Conservation (phyloP, 73 alveolate species). For the Paramecium primaurelia region DNA sequence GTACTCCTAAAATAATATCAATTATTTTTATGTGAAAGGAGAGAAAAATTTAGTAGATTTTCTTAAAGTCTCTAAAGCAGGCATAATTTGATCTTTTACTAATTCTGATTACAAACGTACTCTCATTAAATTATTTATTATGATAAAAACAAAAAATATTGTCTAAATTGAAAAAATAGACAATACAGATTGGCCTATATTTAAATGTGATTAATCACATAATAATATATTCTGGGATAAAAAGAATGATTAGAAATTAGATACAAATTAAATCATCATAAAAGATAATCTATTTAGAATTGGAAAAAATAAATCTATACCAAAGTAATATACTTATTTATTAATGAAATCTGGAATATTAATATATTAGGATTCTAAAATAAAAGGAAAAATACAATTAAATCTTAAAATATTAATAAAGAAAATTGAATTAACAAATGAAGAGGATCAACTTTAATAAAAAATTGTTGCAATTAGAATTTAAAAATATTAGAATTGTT, state of each 20-base stretch:
- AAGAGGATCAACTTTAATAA: not conserved
- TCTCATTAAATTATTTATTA: not conserved
- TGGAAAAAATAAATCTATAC: not conserved
- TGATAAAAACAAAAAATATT: not conserved
- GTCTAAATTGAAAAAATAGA: not conserved
- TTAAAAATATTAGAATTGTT: not conserved
- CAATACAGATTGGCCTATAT: not conserved
- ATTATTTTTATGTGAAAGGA: not conserved
- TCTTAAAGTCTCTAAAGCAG: conserved; percentile 19
- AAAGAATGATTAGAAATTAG: not conserved
- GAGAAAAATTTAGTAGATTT: conserved; percentile 2
- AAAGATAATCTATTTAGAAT: not conserved
- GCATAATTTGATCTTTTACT: conserved; percentile 27
- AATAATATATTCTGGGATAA: not conserved
- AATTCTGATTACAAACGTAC: not conserved
- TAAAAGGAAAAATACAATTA: not conserved
- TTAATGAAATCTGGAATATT: not conserved
- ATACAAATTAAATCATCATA: not conserved
- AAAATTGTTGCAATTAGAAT: not conserved
- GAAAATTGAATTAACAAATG: not conserved
- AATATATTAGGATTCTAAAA: not conserved
- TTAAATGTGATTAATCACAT: not conserved
- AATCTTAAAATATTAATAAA: not conserved
- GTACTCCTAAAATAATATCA: not conserved
- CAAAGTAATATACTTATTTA: not conserved